Conservation (phyloP, 495 filamentous ascomycete genomes). For the Aspergillus carlsbadensis region DNA sequence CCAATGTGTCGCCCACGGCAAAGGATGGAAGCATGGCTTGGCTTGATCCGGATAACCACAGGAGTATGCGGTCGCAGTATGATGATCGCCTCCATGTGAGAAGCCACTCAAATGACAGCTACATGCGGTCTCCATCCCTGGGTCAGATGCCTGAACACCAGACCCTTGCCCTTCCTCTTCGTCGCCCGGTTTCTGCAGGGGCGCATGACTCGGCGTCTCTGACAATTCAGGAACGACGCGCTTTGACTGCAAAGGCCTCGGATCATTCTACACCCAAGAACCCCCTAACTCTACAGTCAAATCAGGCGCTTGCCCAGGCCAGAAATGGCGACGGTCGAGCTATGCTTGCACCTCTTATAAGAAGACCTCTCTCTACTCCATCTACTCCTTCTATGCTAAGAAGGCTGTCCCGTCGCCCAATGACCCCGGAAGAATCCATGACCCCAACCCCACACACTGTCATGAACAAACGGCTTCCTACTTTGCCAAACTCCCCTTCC, state of each 20-base stretch:
- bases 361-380: constrained; percentile 22
- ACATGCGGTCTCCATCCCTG: neutral
- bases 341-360: constrained; percentile 5
- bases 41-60: neutral
- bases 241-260: constrained; percentile 23
- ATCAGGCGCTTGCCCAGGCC: constrained; percentile 13
- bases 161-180: neutral
- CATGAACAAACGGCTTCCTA: constrained; percentile 45
- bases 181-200: constrained; percentile 12
- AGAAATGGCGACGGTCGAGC: neutral
- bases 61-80: neutral
- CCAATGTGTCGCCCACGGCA: constrained; percentile 17
- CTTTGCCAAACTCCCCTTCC: constrained; percentile 46
- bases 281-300: constrained; percentile 31
- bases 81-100: constrained; percentile 12
- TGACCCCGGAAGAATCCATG: constrained; percentile 17
- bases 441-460: constrained; percentile 32
- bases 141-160: neutral
- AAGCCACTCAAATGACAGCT: constrained; percentile 9
- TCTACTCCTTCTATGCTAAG: constrained; percentile 18
- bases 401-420: constrained; percentile 8
- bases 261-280: constrained; percentile 19
- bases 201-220: constrained; percentile 14
- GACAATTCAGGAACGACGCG: constrained; percentile 39
- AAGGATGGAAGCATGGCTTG: neutral